Conservation (phyloP, 345 rosid genomes). For the Camelina hispida region DNA sequence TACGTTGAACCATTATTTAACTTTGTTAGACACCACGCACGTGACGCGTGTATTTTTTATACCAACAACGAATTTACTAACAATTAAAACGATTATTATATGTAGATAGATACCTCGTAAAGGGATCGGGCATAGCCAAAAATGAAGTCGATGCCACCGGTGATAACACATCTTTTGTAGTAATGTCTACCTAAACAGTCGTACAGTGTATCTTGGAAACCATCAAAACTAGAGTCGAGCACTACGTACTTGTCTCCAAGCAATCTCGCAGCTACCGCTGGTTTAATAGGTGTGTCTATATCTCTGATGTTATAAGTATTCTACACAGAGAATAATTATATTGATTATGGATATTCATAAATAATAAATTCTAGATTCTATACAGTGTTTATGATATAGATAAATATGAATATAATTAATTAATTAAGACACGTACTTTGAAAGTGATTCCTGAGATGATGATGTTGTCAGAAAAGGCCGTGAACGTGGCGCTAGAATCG, state of each 20-base stretch:
- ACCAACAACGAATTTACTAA: too few relatives aligned
- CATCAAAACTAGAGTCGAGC: constrained; percentile 2
- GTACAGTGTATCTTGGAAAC: constrained; percentile 20
- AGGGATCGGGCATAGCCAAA: constrained; percentile 24
- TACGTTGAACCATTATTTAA: not conserved
- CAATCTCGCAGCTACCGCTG: constrained; percentile 24
- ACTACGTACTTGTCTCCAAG: constrained; percentile 16
- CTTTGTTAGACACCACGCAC: too few relatives aligned
- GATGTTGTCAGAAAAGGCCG: constrained; percentile 2
- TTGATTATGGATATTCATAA: not conserved
- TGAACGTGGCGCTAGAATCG: constrained; percentile 19
- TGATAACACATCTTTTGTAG: constrained; percentile 8
- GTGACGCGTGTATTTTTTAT: too few relatives aligned
- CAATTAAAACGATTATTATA: too few relatives aligned
- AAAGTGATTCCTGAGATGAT: constrained; percentile 10
- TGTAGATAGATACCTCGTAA: not conserved
- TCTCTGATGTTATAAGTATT: not conserved
- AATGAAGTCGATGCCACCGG: constrained; percentile 24
- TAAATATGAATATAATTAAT: too few relatives aligned
- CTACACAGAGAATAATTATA: not conserved
- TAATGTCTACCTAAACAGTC: constrained; percentile 26
- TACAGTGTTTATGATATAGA: too few relatives aligned
- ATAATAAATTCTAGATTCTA: too few relatives aligned
- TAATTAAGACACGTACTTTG: not conserved
- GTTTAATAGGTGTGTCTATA: not conserved